Conservation (phyloP, 129 eudicot species). For the Smallanthus sonchifolius region DNA sequence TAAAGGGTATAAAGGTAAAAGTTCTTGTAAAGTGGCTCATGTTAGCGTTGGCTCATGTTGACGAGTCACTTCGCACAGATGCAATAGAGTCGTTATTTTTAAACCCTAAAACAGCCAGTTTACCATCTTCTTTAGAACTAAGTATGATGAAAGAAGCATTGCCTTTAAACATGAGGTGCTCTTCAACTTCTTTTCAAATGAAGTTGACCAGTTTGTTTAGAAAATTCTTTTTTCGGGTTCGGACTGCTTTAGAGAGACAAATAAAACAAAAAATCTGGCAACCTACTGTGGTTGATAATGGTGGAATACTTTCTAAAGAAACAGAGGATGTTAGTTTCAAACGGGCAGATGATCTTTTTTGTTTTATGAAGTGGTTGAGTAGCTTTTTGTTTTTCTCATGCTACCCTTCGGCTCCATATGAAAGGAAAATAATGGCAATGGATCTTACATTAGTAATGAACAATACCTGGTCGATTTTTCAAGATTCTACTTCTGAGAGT, state of each 20-base stretch:
- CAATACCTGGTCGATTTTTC: conserved; percentile 63
- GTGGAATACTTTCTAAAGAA: conserved; percentile 14
- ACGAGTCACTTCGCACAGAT: conserved; percentile 90
- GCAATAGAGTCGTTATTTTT: conserved; percentile 92
- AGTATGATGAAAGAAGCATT: conserved; percentile 83
- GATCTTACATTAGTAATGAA: conserved; percentile 81
- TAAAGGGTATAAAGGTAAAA: conserved; percentile 67
- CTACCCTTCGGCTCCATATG: conserved; percentile 99
- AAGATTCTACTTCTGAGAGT: conserved; percentile 36
- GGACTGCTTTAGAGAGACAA: conserved; percentile 88
- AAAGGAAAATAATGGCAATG: conserved; percentile 94
- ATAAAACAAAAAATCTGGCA: conserved; percentile 67
- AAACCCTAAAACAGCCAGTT: conserved; percentile 88
- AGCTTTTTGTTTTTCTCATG: conserved; percentile 80
- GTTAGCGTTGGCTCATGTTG: conserved; percentile 81
- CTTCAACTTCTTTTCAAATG: conserved; percentile 95
- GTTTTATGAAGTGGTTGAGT: conserved; percentile 84
- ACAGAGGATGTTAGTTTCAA: conserved; percentile 22
- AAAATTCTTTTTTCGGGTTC: conserved; percentile 88
- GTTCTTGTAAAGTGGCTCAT: conserved; percentile 67
- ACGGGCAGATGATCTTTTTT: conserved; percentile 63
- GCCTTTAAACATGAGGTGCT: conserved; percentile 90
- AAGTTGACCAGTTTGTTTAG: conserved; percentile 88
- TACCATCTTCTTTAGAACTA: conserved; percentile 88
- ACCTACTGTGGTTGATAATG: conserved; percentile 41